Percentiles rank a stretch among this genome's conserved stretches.
phyloP scores from a whole-genome alignment of 2,329 filamentous ascomycete species.

The Cladosporium colombiae region DNA sequence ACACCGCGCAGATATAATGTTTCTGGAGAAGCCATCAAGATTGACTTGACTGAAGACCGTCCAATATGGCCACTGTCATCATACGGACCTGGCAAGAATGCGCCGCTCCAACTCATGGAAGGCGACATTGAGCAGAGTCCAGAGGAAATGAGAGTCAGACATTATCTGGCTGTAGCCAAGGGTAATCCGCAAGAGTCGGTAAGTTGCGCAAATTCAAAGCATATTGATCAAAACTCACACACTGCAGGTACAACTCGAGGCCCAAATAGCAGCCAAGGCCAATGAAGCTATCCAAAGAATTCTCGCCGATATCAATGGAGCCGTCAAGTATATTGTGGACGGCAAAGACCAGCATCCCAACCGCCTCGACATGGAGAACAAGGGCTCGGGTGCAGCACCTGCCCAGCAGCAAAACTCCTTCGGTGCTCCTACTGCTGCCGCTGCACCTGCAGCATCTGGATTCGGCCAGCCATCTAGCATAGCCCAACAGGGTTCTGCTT shows the following conservation, averaged over 20 bases:
- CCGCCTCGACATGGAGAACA: slow-evolving; percentile 60
- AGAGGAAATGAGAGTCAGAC: slow-evolving; percentile 76
- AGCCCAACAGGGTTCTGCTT: slow-evolving; percentile 25
- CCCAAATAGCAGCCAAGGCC: slow-evolving; percentile 21
- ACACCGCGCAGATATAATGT: slow-evolving; percentile 51
- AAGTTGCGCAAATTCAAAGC: slow-evolving; percentile 30
- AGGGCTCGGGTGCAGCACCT: slow-evolving; percentile 9
- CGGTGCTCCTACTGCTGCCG: slow-evolving; percentile 21
- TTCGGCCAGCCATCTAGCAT: slow-evolving; percentile 37
- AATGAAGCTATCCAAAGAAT: slow-evolving; percentile 61
- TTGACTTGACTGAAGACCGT: slow-evolving; percentile 52
- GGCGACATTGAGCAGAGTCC: slow-evolving; percentile 82
- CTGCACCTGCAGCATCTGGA: slow-evolving; percentile 41
- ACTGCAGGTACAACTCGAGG: slow-evolving; percentile 9
- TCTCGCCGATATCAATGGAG: slow-evolving; percentile 68
- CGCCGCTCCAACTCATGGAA: slow-evolving; percentile 81
- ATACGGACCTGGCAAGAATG: slow-evolving; percentile 76
- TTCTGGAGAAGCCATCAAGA: slow-evolving; percentile 58
- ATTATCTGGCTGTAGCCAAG: slow-evolving; percentile 65
- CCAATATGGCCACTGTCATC: slow-evolving; percentile 85
- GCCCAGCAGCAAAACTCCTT: slow-evolving; percentile 13
- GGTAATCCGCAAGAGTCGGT: slow-evolving; percentile 59
- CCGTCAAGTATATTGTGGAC: slow-evolving; percentile 67
- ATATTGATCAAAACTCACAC: not conserved
- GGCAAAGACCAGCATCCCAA: slow-evolving; percentile 74